Conservation (phyloP, 352 stramenopile species). For the Pythium myriotylum region DNA sequence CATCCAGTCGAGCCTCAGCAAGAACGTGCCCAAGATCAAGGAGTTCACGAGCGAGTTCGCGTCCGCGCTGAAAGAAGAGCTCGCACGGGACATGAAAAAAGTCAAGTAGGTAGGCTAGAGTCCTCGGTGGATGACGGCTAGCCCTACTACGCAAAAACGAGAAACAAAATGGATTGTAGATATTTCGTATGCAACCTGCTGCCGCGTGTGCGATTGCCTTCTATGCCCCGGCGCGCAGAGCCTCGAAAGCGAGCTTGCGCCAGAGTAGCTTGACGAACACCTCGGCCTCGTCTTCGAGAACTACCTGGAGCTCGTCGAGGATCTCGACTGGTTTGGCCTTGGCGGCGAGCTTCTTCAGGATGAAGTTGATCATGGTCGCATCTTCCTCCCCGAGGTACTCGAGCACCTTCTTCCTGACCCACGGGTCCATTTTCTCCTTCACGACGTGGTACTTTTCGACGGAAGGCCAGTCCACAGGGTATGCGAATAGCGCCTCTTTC, state of each 20-base stretch:
- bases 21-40: slow-evolving; percentile 70
- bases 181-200: neutral
- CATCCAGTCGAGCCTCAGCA: slow-evolving; percentile 56
- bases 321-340: slow-evolving; percentile 33
- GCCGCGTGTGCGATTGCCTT: neutral
- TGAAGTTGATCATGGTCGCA: slow-evolving; percentile 43
- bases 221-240: slow-evolving; percentile 26
- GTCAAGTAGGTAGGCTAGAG: slow-evolving; percentile 59
- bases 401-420: slow-evolving; percentile 51
- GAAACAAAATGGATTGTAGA: slow-evolving; percentile 15
- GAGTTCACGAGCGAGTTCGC: slow-evolving; percentile 53
- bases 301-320: slow-evolving; percentile 36
- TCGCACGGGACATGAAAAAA: slow-evolving; percentile 72
- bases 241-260: slow-evolving; percentile 59
- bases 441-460: slow-evolving; percentile 38
- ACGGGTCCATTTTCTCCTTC: slow-evolving; percentile 44
- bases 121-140: neutral
- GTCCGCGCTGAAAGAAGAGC: slow-evolving; percentile 70
- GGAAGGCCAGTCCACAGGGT: slow-evolving; percentile 40
- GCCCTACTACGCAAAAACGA: too few species aligned
- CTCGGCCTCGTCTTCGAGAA: slow-evolving; percentile 57
- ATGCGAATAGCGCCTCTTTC: slow-evolving; percentile 38
- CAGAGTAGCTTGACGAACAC: slow-evolving; percentile 56
- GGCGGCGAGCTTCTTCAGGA: slow-evolving; percentile 42
- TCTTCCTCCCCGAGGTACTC: slow-evolving; percentile 61